Conservation (phyloP, 1,139 yeast genomes). For the Arxiozyma heterogenica region DNA sequence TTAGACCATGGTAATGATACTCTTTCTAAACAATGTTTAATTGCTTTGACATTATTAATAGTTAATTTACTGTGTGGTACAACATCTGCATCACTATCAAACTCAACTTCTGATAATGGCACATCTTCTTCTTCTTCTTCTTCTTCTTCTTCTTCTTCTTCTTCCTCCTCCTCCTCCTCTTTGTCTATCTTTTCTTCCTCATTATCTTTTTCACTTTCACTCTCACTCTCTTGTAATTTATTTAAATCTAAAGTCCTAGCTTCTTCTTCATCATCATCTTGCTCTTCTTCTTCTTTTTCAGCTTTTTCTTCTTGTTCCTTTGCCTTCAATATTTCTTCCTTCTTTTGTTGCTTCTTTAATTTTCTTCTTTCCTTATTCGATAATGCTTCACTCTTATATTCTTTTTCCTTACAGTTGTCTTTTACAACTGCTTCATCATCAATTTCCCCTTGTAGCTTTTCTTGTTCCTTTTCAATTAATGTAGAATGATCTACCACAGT, state of each 20-base stretch:
- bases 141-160: conserved; percentile 35
- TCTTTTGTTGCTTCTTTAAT: conserved; percentile 42
- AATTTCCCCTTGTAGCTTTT: conserved; percentile 6
- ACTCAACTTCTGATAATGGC: conserved; percentile 69
- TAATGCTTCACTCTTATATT: conserved; percentile 38
- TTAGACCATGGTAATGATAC: conserved; percentile 64
- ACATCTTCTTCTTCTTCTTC: conserved; percentile 54
- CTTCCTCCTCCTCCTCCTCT: too few relatives aligned
- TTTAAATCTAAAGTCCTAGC: conserved; percentile 36
- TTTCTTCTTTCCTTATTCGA: conserved; percentile 61
- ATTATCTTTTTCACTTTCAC: conserved; percentile 38
- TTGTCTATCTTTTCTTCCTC: conserved; percentile 33
- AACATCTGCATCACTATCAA: conserved; percentile 78
- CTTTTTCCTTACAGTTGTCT: conserved; percentile 30
- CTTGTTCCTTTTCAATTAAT: conserved; percentile 9
- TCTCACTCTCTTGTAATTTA: conserved; percentile 48
- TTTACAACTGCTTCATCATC: conserved; percentile 9
- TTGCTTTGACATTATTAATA: conserved; percentile 60
- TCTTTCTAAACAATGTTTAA: conserved; percentile 58
- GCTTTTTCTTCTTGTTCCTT: conserved; percentile 37
- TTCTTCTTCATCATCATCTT: conserved; percentile 24
- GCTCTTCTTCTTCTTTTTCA: conserved; percentile 39
- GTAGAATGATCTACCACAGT: conserved; percentile 32
- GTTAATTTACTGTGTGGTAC: conserved; percentile 88
- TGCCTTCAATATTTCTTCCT: neutral